Base-by-base conservation (phyloP, 2,329 filamentous ascomycete genomes). In the Cytospora schulzeri region DNA sequence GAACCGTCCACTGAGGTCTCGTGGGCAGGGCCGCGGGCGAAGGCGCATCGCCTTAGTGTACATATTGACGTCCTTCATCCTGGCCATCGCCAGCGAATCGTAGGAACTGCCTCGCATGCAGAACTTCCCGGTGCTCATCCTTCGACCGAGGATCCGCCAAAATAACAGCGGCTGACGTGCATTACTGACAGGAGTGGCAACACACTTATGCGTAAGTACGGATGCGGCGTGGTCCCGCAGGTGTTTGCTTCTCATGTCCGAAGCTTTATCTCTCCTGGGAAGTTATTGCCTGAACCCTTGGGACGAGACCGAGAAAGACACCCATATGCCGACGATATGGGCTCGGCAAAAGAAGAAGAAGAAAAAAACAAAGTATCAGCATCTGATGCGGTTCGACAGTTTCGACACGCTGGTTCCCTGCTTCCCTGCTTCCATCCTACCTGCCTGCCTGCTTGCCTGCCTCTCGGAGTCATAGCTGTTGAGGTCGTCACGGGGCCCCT, bases 11-110 rank as follows among this genome's bases (percentile, higher is more conserved):
- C 29, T 31, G 33, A 41, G 5, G 19, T n/a, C 5, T 35, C 12
- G 33, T 35, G 51, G 52, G 59, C 35, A 55, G 35, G 59, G 38
- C 38, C 15, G 38, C 59, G 51, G 45, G 51, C 51, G 51, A 33
- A 9, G 51, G 59, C 51, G 51, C 26, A 61, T 28, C 51, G 41
- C 52, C 51, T 61, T 48, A 31, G 29, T 31, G 29, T 31, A 38
- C 38, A 41, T 3, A 17, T 55, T 55, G 59, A 55, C 59, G 59
- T 55, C 51, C n/a, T 62, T 52, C 51, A 51, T 33, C 38, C 26
- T 62, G 31, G 60, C 38, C 19, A 26, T 29, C 41, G 31, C 54
- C 59, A 56, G 59, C 51, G 51, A 62, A 55, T 55, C 52, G 60
- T 54, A n/a, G 38, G 28, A 15, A 31, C 28, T 45, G 45, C 52